Conservation (phyloP, 2,329 filamentous ascomycete species). For the Coniochaeta prunicola region DNA sequence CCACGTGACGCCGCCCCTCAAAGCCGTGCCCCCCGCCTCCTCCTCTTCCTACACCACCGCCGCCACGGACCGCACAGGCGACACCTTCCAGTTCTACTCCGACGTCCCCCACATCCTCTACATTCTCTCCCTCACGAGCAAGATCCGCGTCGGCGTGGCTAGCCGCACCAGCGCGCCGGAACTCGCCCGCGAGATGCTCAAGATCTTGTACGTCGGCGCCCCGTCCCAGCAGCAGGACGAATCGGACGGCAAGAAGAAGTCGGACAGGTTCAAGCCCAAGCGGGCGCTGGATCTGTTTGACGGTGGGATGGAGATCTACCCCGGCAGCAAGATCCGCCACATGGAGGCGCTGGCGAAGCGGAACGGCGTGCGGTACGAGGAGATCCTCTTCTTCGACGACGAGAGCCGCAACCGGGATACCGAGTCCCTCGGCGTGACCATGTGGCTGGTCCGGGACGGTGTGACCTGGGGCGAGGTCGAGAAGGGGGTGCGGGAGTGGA, state of each 20-base stretch:
- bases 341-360: slow-evolving; percentile 66
- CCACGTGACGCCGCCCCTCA: slow-evolving; percentile 71
- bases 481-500: slow-evolving; percentile 73
- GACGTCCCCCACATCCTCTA: slow-evolving; percentile 63
- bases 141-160: slow-evolving; percentile 57
- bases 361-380: slow-evolving; percentile 64
- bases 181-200: slow-evolving; percentile 73
- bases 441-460: slow-evolving; percentile 75
- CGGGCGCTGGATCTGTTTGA: slow-evolving; percentile 54
- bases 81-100: slow-evolving; percentile 62
- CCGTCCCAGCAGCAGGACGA: slow-evolving; percentile 12
- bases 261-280: slow-evolving; percentile 26
- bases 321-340: slow-evolving; percentile 77
- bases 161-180: slow-evolving; percentile 75
- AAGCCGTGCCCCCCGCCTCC: slow-evolving; percentile 28
- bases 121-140: slow-evolving; percentile 39
- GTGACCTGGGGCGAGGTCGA: slow-evolving; percentile 73
- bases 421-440: slow-evolving; percentile 69
- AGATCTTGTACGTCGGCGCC: slow-evolving; percentile 55
- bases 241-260: neutral
- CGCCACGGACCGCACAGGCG: slow-evolving; percentile 49
- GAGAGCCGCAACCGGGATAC: slow-evolving; percentile 83
- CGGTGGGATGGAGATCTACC: slow-evolving; percentile 59
- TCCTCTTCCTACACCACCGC: slow-evolving; percentile 27
- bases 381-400: slow-evolving; percentile 96